Evolutionary conservation across 140 eudicot species (phyloP).

Genomic region (Anethum foeniculum): DNA sequence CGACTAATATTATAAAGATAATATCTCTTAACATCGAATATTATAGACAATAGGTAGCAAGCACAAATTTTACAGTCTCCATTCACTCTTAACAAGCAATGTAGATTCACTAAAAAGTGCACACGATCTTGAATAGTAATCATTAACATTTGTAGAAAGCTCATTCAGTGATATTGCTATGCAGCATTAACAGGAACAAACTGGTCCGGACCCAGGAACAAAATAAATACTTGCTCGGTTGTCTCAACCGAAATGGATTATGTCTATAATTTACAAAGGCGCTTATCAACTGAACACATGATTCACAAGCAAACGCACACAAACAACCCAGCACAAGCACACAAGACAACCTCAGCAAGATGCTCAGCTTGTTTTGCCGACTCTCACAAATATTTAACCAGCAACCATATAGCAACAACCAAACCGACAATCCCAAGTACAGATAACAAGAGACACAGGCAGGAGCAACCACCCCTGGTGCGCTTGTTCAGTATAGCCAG

Average conservation of each 20-base stretch:
- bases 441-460: conserved; percentile 62
- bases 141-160: not conserved
- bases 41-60: not conserved
- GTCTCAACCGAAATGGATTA: not conserved
- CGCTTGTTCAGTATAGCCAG: conserved; percentile 72
- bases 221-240: not conserved
- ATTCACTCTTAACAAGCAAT: not conserved
- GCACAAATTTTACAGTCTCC: no score
- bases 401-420: conserved; percentile 46
- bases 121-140: not conserved
- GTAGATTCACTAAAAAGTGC: not conserved
- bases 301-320: conserved; percentile 7
- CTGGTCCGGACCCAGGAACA: not conserved
- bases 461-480: conserved; percentile 87
- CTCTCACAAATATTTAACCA: conserved; percentile 61
- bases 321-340: not conserved
- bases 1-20: not conserved
- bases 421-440: conserved; percentile 54
- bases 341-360: not conserved
- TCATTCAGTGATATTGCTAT: not conserved
- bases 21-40: not conserved
- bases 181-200: not conserved
- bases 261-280: conserved; percentile 1
- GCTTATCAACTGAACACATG: not conserved
- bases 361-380: not conserved